Percentiles rank a stretch among this genome's conserved stretches.
These are phyloP conservation scores for Fagopyrum homotropicum DNA, from an alignment of 148 eudicot genomes.

Conservation along the genomic window DNA sequence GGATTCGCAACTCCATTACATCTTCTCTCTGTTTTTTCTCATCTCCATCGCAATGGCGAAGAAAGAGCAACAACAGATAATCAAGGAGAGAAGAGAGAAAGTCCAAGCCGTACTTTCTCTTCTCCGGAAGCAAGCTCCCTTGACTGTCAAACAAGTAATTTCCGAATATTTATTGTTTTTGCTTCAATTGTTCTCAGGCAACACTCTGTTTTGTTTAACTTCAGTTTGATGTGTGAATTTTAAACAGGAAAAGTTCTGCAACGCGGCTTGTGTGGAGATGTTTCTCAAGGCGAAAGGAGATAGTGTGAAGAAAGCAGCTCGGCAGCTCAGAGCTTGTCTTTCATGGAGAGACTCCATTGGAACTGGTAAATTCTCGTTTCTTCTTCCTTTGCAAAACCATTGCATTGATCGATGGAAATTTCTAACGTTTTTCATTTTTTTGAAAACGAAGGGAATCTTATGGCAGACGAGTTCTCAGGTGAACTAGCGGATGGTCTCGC, in stretches of 20 bases:
- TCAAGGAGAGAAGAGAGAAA: constrained; percentile 27
- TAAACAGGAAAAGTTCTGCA: constrained; percentile 83
- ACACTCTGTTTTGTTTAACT: background rate
- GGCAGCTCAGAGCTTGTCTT: constrained; percentile 68
- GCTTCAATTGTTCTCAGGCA: background rate
- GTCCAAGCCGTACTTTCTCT: constrained; percentile 64
- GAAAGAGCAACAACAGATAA: constrained; percentile 31
- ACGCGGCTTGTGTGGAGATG: constrained; percentile 76
- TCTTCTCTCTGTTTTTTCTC: background rate
- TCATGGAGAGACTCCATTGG: constrained; percentile 75
- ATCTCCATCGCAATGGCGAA: constrained; percentile 46
- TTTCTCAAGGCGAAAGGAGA: constrained; percentile 79
- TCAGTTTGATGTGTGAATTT: background rate
- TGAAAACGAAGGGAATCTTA: constrained; percentile 48
- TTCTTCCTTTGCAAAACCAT: background rate
- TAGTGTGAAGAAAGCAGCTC: constrained; percentile 78
- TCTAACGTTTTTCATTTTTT: constrained; percentile 5
- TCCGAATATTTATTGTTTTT: too few relatives aligned
- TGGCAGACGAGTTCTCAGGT: constrained; percentile 91
- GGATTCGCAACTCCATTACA: background rate
- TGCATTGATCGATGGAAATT: background rate
- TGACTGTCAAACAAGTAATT: constrained; percentile 75
- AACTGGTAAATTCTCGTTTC: constrained; percentile 37
- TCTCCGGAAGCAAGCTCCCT: constrained; percentile 69
- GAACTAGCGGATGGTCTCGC: constrained; percentile 92